phyloP scores from a whole-genome alignment of 192 early-diverging fungal genomes.

The Coemansia guatemalensis region DNA sequence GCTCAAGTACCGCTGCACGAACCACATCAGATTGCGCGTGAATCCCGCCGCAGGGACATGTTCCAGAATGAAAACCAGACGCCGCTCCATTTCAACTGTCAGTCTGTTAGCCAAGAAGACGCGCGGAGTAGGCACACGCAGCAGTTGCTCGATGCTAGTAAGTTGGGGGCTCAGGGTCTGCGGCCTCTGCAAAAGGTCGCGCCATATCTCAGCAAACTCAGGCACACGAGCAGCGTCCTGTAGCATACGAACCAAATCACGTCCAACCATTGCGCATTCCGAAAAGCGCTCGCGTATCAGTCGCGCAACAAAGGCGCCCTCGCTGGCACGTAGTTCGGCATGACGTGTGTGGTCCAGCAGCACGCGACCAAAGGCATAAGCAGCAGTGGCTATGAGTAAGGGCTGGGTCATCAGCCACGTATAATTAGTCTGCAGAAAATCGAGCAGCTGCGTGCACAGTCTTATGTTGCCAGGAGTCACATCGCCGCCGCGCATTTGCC shows the following conservation, averaged over 20 bases:
- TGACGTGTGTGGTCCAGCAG: constrained; percentile 57
- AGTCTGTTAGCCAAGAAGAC: constrained; percentile 61
- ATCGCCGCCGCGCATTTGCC: constrained; percentile 67
- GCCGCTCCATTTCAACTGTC: constrained; percentile 67
- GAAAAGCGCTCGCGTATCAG: constrained; percentile 60
- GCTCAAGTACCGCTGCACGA: constrained; percentile 60
- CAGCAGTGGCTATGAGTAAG: constrained; percentile 40
- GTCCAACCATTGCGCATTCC: constrained; percentile 60
- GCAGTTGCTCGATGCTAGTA: constrained; percentile 57
- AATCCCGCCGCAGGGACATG: constrained; percentile 53
- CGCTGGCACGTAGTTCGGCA: constrained; percentile 50
- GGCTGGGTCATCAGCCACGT: constrained; percentile 21
- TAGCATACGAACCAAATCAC: constrained; percentile 67
- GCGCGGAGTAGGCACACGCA: constrained; percentile 61
- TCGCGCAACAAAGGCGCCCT: constrained; percentile 52
- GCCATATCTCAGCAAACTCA: constrained; percentile 59
- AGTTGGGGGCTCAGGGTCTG: constrained; percentile 58
- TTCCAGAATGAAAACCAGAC: constrained; percentile 66
- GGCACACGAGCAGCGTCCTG: constrained; percentile 60
- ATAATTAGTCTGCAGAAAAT: constrained; percentile 52
- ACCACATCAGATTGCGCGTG: constrained; percentile 65
- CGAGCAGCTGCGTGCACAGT: constrained; percentile 52
- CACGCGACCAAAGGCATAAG: constrained; percentile 54
- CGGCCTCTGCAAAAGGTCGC: constrained; percentile 56
- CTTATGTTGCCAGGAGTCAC: constrained; percentile 47